Conservation (phyloP, 768 basidiomycete genomes). For the Crucibulum laeve region DNA sequence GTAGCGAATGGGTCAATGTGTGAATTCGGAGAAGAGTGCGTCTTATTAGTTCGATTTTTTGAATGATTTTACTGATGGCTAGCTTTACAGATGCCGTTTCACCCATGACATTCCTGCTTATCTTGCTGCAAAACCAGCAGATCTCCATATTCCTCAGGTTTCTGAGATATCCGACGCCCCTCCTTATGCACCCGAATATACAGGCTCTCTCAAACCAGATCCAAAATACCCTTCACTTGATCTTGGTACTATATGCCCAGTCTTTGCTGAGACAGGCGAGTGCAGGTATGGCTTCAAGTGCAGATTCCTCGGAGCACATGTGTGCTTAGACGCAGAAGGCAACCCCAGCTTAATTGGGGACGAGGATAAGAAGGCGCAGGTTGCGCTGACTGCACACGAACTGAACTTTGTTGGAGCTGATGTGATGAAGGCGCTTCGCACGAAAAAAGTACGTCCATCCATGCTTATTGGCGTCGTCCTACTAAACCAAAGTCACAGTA, state of each 20-base stretch:
- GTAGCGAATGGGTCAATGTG: conserved; percentile 69
- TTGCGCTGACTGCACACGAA: conserved; percentile 50
- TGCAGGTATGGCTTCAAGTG: conserved; percentile 91
- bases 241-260: conserved; percentile 53
- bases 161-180: conserved; percentile 37
- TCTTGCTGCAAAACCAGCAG: conserved; percentile 69
- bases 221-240: conserved; percentile 37
- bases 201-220: conserved; percentile 21
- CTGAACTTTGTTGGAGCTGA: conserved; percentile 64
- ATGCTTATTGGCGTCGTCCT: neutral
- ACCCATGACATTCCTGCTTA: conserved; percentile 77
- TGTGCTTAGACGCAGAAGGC: conserved; percentile 42
- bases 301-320: conserved; percentile 82
- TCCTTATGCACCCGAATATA: conserved; percentile 43
- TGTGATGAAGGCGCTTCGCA: conserved; percentile 55
- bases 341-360: conserved; percentile 42
- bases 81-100: conserved; percentile 60
- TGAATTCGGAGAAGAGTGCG: conserved; percentile 64
- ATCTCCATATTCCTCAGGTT: conserved; percentile 56
- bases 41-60: conserved; percentile 10
- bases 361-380: conserved; percentile 51
- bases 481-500: conserved; percentile 6
- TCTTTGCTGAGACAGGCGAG: conserved; percentile 63
- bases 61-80: conserved; percentile 1
- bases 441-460: conserved; percentile 53